Conservation (phyloP, 2,329 filamentous ascomycete genomes). For the Tolypocladium tundrense region DNA sequence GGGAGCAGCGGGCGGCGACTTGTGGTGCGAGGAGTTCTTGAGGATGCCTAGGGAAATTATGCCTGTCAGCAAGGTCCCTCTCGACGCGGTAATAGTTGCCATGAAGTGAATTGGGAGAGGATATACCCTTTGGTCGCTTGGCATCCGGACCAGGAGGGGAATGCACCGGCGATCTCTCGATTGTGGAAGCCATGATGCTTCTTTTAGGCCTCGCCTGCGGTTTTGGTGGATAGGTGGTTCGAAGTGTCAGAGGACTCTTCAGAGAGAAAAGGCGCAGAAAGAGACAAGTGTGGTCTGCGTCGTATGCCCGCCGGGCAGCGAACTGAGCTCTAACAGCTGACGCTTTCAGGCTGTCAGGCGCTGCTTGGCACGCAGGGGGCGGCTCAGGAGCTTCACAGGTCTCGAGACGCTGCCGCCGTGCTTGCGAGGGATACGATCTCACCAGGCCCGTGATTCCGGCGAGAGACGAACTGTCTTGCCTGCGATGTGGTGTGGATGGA, state of each 20-base stretch:
- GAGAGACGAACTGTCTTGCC: not conserved
- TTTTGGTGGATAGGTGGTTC: not conserved
- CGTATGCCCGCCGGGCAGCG: not conserved
- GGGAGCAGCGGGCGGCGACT: slow-evolving; percentile 44
- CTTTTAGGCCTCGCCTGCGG: not conserved
- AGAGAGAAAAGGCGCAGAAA: not conserved
- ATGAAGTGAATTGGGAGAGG: not conserved
- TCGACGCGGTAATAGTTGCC: not conserved
- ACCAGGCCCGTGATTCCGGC: not conserved
- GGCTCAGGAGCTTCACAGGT: not conserved
- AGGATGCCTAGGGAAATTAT: slow-evolving; percentile 59
- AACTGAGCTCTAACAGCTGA: not conserved
- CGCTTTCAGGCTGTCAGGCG: not conserved
- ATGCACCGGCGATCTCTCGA: slow-evolving; percentile 28
- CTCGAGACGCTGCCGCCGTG: not conserved
- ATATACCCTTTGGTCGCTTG: slow-evolving; percentile 36
- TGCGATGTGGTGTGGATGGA: not conserved
- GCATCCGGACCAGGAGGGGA: slow-evolving; percentile 29
- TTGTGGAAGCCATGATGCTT: slow-evolving; percentile 27
- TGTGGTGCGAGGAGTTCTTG: slow-evolving; percentile 68
- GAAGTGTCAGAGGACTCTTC: no score
- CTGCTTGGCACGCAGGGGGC: not conserved
- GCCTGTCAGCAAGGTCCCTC: not conserved
- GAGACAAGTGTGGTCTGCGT: not conserved
- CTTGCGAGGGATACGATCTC: not conserved